Base-by-base conservation (phyloP, 192 early-diverging fungal species). In the Ambispora gerdemannii region DNA sequence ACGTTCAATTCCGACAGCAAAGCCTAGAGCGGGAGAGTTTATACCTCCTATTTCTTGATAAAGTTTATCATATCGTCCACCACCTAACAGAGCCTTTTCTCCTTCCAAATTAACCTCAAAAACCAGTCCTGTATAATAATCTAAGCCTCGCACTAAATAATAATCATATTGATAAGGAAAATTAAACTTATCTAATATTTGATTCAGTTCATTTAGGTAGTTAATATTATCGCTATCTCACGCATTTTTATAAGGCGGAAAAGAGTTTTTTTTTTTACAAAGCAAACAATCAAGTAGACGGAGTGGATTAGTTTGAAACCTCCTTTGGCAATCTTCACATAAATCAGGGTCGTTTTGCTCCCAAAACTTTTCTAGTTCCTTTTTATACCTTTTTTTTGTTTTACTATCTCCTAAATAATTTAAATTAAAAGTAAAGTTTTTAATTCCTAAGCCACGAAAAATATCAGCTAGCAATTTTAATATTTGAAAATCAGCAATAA, bases 401-500 rank as follows among this genome's bases (percentile, higher is more conserved):
- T 63, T 8, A 38, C 0, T 8, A 13, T 36, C 20, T 38, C 60
- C 60, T 35, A 63, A 63, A 63, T 63, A 63, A 36, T 63, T 63
- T 36, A 63, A 63, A 24, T 63, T 63, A n/a, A 63, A 63, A 63
- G 60, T 35, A 13, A 63, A 43, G 28, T 63, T 63, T 63, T 63
- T 32, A 63, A 63, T 43, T 43, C 60, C 60, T 15, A 62, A n/a
- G 17, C 3, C 31, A 62, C n/a, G n/a, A 22, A 62, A 32, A 34
- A 62, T 62, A 62, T 62, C 60, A 63, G 17, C n/a, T n/a, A n/a
- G n/a, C 22, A 63, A 24, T 63, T 63, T 63, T 63, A 63, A 36
- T 4, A 63, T 63, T 38, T 63, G 60, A 36, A 36, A 63, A 38
- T 63, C 60, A 28, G 60, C 60, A 4, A 63, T 25, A 35, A 63